Conservation (phyloP, 352 stramenopile genomes). For the Phytophthora ohioensis region DNA sequence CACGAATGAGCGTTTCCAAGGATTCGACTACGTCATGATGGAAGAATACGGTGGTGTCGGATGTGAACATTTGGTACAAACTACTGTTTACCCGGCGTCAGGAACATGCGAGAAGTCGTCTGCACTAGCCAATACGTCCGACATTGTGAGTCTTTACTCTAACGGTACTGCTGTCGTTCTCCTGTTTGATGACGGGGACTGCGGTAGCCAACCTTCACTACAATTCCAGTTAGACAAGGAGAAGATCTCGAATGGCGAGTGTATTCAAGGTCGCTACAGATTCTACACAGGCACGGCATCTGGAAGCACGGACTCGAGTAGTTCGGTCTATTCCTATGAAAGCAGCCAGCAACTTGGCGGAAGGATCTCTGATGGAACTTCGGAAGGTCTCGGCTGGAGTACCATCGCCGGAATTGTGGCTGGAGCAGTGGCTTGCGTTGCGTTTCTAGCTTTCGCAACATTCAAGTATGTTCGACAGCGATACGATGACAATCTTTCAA, state of each 20-base stretch:
- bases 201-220: slow-evolving; percentile 19
- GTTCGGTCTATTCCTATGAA: slow-evolving; percentile 25
- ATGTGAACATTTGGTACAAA: slow-evolving; percentile 35
- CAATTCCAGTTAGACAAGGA: slow-evolving; percentile 24
- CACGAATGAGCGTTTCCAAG: slow-evolving; percentile 30
- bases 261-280: slow-evolving; percentile 35
- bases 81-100: slow-evolving; percentile 39
- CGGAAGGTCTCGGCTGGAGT: slow-evolving; percentile 8
- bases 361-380: background rate
- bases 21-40: slow-evolving; percentile 44
- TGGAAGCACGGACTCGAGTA: slow-evolving; percentile 12
- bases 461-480: slow-evolving; percentile 36
- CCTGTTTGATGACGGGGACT: slow-evolving; percentile 34
- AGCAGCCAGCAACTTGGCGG: slow-evolving; percentile 9
- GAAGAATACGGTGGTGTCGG: slow-evolving; percentile 33
- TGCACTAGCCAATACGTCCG: slow-evolving; percentile 26
- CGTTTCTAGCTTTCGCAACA: slow-evolving; percentile 31
- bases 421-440: slow-evolving; percentile 26
- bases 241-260: slow-evolving; percentile 25
- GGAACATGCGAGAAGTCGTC: slow-evolving; percentile 41
- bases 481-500: slow-evolving; percentile 20
- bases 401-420: slow-evolving; percentile 28
- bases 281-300: slow-evolving; percentile 34
- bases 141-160: slow-evolving; percentile 36
- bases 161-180: slow-evolving; percentile 32